These are phyloP conservation scores for Diaporthe caulivora DNA, from an alignment of 2,329 filamentous ascomycete genomes.

Conservation along the genomic window DNA sequence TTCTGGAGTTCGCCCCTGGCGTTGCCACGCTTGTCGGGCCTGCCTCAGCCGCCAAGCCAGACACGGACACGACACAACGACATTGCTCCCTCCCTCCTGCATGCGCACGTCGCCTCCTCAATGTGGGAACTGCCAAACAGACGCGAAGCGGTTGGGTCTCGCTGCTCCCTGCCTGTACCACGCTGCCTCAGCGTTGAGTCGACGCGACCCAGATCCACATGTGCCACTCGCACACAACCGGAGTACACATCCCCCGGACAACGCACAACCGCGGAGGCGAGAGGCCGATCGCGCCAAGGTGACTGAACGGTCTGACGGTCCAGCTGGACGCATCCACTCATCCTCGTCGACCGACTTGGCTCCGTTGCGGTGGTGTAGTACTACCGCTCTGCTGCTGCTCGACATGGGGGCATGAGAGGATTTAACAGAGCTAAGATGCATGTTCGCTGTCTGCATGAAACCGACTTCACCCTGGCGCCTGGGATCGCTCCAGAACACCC, in stretches of 20 bases:
- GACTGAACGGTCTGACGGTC: background rate
- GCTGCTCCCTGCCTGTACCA: slow-evolving; percentile 30
- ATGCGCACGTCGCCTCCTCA: slow-evolving; percentile 17
- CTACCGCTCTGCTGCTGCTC: slow-evolving; percentile 6
- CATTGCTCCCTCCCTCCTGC: slow-evolving; percentile 11
- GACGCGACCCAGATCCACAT: slow-evolving; percentile 32
- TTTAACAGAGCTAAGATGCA: slow-evolving; percentile 30
- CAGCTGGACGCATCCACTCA: background rate
- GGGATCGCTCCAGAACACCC: slow-evolving; percentile 30
- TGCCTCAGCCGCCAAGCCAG: slow-evolving; percentile 31
- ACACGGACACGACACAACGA: slow-evolving; percentile 22
- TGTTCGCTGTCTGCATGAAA: slow-evolving; percentile 35
- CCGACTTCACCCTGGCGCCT: slow-evolving; percentile 28
- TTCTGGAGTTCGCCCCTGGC: slow-evolving; percentile 8
- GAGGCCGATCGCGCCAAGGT: slow-evolving; percentile 27
- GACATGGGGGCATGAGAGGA: slow-evolving; percentile 19
- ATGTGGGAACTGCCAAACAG: slow-evolving; percentile 28
- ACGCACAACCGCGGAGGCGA: slow-evolving; percentile 2
- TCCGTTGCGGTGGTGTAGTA: background rate
- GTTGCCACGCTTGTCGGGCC: background rate
- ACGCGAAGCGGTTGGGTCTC: slow-evolving; percentile 37
- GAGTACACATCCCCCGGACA: background rate
- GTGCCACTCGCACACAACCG: slow-evolving; percentile 1
- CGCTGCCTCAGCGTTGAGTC: slow-evolving; percentile 32
- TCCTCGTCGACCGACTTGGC: background rate